Percentiles rank a stretch among this genome's conserved stretches.
Conservation (phyloP, 1,284 basidiomycete genomes). For the Fomitopsis pinicola region DNA sequence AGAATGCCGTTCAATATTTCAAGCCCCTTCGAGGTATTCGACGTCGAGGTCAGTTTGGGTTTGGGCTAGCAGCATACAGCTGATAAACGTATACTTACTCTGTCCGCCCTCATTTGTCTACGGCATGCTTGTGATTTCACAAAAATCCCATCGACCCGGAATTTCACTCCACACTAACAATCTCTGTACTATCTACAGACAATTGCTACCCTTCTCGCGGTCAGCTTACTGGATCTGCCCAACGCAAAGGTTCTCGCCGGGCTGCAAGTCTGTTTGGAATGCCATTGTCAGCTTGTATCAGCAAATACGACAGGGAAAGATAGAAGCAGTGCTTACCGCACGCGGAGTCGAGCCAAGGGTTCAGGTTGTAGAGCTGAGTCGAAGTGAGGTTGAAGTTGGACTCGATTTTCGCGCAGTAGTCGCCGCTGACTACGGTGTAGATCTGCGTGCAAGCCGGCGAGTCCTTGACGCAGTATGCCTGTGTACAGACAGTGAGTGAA, state of each 20-base stretch:
- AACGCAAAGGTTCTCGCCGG: not conserved
- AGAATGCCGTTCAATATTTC: too few relatives aligned
- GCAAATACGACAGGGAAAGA: too few relatives aligned
- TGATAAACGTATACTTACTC: too few relatives aligned
- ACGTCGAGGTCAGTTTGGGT: too few relatives aligned
- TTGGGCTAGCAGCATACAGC: too few relatives aligned
- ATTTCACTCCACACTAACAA: too few relatives aligned
- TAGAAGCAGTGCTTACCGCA: not conserved
- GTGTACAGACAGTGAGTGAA: not conserved
- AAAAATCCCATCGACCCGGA: too few relatives aligned
- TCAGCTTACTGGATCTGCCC: not conserved
- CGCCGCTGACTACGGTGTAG: not conserved
- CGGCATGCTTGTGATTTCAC: too few relatives aligned
- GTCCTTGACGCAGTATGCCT: not conserved
- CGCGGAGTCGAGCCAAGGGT: not conserved
- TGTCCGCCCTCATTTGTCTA: too few relatives aligned
- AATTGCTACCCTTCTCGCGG: not conserved
- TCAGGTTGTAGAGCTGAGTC: not conserved
- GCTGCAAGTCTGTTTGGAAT: not conserved
- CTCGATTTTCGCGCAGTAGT: not conserved
- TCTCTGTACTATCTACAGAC: too few relatives aligned
- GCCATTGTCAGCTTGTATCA: not conserved
- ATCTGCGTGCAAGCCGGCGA: not conserved
- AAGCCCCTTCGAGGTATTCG: too few relatives aligned
- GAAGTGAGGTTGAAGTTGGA: not conserved